Percentiles rank a stretch among this genome's conserved stretches.
These are phyloP conservation scores for Penicillium riverlandense DNA, from an alignment of 495 filamentous ascomycete species.

Conservation along the genomic window DNA sequence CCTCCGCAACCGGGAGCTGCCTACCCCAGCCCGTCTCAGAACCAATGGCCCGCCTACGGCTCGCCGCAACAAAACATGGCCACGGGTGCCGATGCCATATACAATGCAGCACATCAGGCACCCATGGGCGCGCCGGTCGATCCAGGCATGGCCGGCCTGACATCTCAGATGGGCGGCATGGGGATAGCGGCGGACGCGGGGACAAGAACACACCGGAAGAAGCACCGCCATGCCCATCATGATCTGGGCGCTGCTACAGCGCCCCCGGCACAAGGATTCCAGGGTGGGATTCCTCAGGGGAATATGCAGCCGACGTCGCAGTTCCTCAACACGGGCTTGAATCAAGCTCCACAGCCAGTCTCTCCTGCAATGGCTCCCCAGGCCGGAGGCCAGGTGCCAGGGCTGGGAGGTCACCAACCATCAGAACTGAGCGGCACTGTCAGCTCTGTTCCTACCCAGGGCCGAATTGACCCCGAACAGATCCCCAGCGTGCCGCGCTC, in stretches of 20 bases:
- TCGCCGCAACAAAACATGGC: slow-evolving; percentile 25
- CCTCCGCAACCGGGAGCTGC: slow-evolving; percentile 55
- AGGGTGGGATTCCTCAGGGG: slow-evolving; percentile 53
- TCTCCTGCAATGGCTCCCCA: slow-evolving; percentile 51
- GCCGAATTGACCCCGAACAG: slow-evolving; percentile 82
- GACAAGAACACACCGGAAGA: slow-evolving; percentile 69
- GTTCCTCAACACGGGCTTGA: slow-evolving; percentile 64
- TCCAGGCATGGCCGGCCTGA: slow-evolving; percentile 51
- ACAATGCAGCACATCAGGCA: slow-evolving; percentile 28
- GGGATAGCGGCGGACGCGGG: slow-evolving; percentile 60
- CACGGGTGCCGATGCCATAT: slow-evolving; percentile 21
- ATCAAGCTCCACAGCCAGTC: slow-evolving; percentile 39
- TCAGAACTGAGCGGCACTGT: slow-evolving; percentile 36
- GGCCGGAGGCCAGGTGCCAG: slow-evolving; percentile 34
- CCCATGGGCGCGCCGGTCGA: slow-evolving; percentile 24
- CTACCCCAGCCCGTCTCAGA: slow-evolving; percentile 31
- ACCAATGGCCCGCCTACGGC: slow-evolving; percentile 40
- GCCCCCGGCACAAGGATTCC: slow-evolving; percentile 51
- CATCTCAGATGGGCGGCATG: slow-evolving; percentile 83
- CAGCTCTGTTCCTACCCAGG: slow-evolving; percentile 53
- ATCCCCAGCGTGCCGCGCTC: slow-evolving; percentile 87
- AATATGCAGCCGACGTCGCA: slow-evolving; percentile 49
- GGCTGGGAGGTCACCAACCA: slow-evolving; percentile 43
- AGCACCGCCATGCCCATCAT: slow-evolving; percentile 90
- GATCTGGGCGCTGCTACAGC: slow-evolving; percentile 57